Percentiles rank a stretch among this genome's conserved stretches.
Evolutionary conservation across 129 eudicot genomes (phyloP).

Genomic region (Flaveria sonorensis): DNA sequence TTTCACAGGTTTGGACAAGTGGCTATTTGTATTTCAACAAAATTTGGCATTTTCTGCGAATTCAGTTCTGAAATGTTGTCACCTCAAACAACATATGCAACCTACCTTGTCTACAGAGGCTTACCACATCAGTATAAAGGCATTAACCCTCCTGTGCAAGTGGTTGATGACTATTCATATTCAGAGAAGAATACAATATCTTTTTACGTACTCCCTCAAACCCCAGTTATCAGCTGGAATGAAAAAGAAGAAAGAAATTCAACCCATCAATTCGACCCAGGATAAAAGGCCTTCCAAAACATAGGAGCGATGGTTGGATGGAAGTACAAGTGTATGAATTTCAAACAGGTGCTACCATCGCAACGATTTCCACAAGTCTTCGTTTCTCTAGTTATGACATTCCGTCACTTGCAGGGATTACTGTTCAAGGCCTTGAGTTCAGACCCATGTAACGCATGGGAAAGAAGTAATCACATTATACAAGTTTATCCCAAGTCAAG

Average conservation of each 20-base stretch:
- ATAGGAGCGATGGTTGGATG: not conserved
- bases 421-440: conserved; percentile 1
- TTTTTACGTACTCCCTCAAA: conserved; percentile 4
- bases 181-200: not conserved
- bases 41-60: not conserved
- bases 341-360: not conserved
- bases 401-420: not conserved
- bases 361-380: not conserved
- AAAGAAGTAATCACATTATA: too few relatives aligned
- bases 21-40: conserved; percentile 3
- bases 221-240: not conserved
- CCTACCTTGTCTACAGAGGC: conserved; percentile 10
- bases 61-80: not conserved
- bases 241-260: not conserved
- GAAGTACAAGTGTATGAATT: not conserved
- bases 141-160: not conserved
- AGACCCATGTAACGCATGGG: not conserved
- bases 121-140: not conserved
- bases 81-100: conserved; percentile 10
- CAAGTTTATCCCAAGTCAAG: too few relatives aligned
- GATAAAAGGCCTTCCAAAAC: conserved; percentile 6
- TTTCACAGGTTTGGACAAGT: conserved; percentile 9
- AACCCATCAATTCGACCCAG: not conserved
- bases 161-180: not conserved
- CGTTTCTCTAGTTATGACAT: not conserved